These are phyloP conservation scores for Camelina hispida DNA, from an alignment of 345 rosid species.

Conservation along the genomic window DNA sequence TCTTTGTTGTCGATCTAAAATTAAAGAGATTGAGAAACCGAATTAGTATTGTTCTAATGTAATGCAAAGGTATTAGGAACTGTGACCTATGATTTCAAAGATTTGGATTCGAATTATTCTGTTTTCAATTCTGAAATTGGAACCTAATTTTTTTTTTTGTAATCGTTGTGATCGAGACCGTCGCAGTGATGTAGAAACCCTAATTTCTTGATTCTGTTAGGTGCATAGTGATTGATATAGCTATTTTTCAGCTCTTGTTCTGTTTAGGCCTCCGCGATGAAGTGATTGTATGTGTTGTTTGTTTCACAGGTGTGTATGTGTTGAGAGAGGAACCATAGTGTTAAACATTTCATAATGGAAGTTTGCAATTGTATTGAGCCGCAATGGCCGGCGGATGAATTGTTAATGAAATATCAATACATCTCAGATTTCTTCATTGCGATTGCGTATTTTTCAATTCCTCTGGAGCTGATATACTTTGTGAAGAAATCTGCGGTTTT, in stretches of 20 bases:
- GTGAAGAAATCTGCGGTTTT: constrained; percentile 95
- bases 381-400: constrained; percentile 91
- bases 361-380: constrained; percentile 93
- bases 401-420: constrained; percentile 95
- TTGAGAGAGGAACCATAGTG: constrained; percentile 39
- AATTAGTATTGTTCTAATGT: constrained; percentile 8
- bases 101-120: constrained; percentile 16
- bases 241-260: not conserved
- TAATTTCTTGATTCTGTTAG: not conserved
- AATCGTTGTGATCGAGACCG: constrained; percentile 17
- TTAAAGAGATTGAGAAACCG: not conserved
- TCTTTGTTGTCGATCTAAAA: constrained; percentile 9
- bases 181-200: constrained; percentile 1
- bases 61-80: not conserved
- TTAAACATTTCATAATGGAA: constrained; percentile 55
- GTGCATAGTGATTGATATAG: not conserved
- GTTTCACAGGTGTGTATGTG: constrained; percentile 40
- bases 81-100: not conserved
- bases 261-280: not conserved
- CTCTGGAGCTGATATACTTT: constrained; percentile 91
- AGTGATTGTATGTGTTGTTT: not conserved
- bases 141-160: not conserved
- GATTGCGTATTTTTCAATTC: constrained; percentile 95
- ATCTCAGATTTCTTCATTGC: constrained; percentile 99
- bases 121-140: not conserved